These are phyloP conservation scores for Irpex sp. DNA, from an alignment of 1,284 basidiomycete genomes.

Conservation along the genomic window DNA sequence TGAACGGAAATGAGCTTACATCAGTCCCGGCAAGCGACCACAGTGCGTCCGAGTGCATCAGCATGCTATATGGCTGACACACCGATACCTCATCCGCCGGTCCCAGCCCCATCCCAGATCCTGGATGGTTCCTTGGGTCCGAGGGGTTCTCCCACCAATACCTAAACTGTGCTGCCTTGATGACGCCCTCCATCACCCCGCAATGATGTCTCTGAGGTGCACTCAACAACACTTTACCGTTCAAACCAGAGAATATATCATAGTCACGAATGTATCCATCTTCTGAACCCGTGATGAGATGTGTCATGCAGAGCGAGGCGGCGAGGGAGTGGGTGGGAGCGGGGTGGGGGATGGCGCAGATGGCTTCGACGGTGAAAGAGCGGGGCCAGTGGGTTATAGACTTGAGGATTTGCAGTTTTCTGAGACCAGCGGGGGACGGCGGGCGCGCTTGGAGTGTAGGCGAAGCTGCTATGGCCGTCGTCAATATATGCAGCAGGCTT, in stretches of 20 bases:
- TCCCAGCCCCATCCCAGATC: constrained; percentile 1
- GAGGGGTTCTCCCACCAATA: constrained; percentile 88
- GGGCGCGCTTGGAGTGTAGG: constrained; percentile 45
- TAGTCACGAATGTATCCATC: constrained; percentile 95
- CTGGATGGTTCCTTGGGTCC: constrained; percentile 26
- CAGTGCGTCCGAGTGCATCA: constrained; percentile 86
- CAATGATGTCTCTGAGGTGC: constrained; percentile 89
- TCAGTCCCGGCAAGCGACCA: constrained; percentile 87
- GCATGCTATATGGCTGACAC: constrained; percentile 83
- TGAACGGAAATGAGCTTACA: constrained; percentile 41
- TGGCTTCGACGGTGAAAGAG: constrained; percentile 86
- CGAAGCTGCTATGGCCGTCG: constrained; percentile 17
- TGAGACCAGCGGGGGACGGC: constrained; percentile 60
- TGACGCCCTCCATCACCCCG: constrained; percentile 87
- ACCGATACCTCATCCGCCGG: constrained; percentile 44
- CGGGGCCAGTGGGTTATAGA: constrained; percentile 32
- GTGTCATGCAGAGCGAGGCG: constrained; percentile 83
- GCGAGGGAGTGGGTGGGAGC: constrained; percentile 85
- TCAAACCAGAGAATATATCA: constrained; percentile 87
- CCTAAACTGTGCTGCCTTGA: constrained; percentile 84
- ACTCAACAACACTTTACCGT: constrained; percentile 84
- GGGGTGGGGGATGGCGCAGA: constrained; percentile 89
- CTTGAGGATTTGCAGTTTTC: constrained; percentile 30
- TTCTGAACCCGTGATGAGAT: constrained; percentile 87
- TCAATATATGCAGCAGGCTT: neutral